These are phyloP conservation scores for Colletotrichum costaricense DNA, from an alignment of 2,329 filamentous ascomycete genomes.

Conservation along the genomic window DNA sequence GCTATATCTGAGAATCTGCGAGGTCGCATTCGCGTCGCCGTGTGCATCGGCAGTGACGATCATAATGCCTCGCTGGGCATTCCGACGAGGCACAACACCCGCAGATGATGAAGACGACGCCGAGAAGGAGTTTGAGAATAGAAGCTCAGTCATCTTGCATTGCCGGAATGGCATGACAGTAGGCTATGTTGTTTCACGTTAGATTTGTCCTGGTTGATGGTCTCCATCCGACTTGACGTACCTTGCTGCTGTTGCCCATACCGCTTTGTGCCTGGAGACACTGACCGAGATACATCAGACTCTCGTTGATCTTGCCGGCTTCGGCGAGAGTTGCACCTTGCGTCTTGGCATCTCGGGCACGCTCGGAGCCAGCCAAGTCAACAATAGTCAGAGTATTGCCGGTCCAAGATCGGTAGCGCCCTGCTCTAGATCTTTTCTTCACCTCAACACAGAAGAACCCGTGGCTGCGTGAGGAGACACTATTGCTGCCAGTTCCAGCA, in stretches of 20 bases:
- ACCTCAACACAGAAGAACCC: constrained; percentile 97
- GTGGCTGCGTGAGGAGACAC: constrained; percentile 90
- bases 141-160: constrained; percentile 85
- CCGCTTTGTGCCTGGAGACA: constrained; percentile 96
- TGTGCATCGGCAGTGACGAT: constrained; percentile 93
- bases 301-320: constrained; percentile 98
- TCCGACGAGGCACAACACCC: constrained; percentile 59
- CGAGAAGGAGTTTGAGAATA: constrained; percentile 90
- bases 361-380: constrained; percentile 92
- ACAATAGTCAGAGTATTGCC: constrained; percentile 88
- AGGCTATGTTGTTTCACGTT: constrained; percentile 57
- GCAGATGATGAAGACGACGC: constrained; percentile 64
- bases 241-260: constrained; percentile 78
- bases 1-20: constrained; percentile 94
- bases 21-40: constrained; percentile 96
- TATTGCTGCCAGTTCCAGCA: constrained; percentile 92
- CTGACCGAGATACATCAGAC: constrained; percentile 96
- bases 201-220: neutral
- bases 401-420: constrained; percentile 72
- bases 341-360: constrained; percentile 93
- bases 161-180: constrained; percentile 83
- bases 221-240: constrained; percentile 47
- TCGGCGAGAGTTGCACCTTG: constrained; percentile 92
- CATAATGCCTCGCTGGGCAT: constrained; percentile 92
- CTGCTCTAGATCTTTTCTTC: constrained; percentile 75